Evolutionary conservation across 805 yeast species (phyloP).

Genomic region (Saccharomycopsis olivae): DNA sequence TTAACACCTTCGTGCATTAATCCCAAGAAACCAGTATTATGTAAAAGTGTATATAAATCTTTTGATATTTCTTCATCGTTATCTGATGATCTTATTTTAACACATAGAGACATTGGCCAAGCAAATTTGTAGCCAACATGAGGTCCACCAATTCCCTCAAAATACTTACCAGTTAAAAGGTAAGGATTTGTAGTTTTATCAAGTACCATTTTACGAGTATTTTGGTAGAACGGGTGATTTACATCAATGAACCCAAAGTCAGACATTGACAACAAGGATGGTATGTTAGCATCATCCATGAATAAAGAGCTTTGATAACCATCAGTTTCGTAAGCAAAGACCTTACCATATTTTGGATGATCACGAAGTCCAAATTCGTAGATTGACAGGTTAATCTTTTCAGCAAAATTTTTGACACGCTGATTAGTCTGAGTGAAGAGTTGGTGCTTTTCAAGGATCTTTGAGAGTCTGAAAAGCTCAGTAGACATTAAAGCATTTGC

Average conservation of each 20-base stretch:
- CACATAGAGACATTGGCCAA: conserved; percentile 85
- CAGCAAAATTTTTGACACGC: neutral
- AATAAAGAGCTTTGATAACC: conserved; percentile 65
- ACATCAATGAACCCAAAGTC: conserved; percentile 53
- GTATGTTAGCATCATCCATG: conserved; percentile 91
- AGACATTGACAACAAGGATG: conserved; percentile 71
- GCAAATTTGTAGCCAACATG: conserved; percentile 74
- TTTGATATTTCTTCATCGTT: conserved; percentile 57
- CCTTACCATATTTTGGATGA: conserved; percentile 63
- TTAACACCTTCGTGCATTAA: conserved; percentile 75
- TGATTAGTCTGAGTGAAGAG: neutral
- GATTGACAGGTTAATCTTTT: conserved; percentile 25
- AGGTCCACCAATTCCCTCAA: conserved; percentile 85
- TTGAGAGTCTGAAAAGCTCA: conserved; percentile 36
- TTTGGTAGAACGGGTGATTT: conserved; percentile 54
- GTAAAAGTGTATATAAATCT: conserved; percentile 40
- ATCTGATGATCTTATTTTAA: conserved; percentile 63
- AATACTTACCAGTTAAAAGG: conserved; percentile 47
- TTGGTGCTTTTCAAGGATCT: neutral
- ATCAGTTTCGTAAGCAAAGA: conserved; percentile 82
- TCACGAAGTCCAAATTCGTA: conserved; percentile 52
- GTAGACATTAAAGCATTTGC: conserved; percentile 70
- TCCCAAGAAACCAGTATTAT: conserved; percentile 64
- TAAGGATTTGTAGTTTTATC: conserved; percentile 69
- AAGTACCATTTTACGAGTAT: conserved; percentile 69